Evolutionary conservation across 2,329 filamentous ascomycete genomes (phyloP), one percentile per base, ranked within the genome.

Genomic region (Paradendryphiella salina): DNA sequence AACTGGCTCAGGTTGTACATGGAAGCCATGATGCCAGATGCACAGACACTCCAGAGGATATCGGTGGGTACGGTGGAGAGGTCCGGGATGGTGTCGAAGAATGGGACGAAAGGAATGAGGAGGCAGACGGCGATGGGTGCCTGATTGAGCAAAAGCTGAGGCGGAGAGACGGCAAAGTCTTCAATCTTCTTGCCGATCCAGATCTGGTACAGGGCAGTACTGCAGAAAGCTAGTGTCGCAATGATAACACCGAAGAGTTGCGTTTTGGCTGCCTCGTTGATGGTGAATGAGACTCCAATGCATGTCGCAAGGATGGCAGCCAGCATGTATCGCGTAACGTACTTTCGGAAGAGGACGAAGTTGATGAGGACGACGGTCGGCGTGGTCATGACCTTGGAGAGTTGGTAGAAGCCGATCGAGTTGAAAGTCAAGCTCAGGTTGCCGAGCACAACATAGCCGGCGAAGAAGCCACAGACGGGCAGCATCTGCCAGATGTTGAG

Each of bases 121-220:
- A 78, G 65, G 38, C 76, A 63, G 20, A 77, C 76, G 4, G 74
- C 74, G 44, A 77, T 75, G 11, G 75, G 76, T 4, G 76, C 76
- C 55, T 78, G 76, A 57, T 77, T 78, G 40, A 77, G 65, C 5
- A 78, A 67, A 11, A 78, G 65, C 54, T 78, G 76, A 1, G 75
- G 75, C 32, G 72, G 73, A 0, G 74, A 73, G 10, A 77, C 76
- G 29, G 64, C 65, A 50, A 78, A 76, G 56, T 78, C 76, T 48
- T 74, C 71, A 47, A 78, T 77, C 62, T 77, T 77, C 71, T 77
- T 77, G 56, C 75, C 76, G 50, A 78, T 78, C 76, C 76, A 78
- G 38, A 77, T 76, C 60, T 77, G 75, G 53, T 78, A 78, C 38
- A 78, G 73, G 1, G 75, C 76, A 7, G 76, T 77, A 2, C 75